Evolutionary conservation across 1,284 basidiomycete species (phyloP), one percentile per base, ranked within the genome.

Genomic region (Cutaneotrichosporon dermatis): DNA sequence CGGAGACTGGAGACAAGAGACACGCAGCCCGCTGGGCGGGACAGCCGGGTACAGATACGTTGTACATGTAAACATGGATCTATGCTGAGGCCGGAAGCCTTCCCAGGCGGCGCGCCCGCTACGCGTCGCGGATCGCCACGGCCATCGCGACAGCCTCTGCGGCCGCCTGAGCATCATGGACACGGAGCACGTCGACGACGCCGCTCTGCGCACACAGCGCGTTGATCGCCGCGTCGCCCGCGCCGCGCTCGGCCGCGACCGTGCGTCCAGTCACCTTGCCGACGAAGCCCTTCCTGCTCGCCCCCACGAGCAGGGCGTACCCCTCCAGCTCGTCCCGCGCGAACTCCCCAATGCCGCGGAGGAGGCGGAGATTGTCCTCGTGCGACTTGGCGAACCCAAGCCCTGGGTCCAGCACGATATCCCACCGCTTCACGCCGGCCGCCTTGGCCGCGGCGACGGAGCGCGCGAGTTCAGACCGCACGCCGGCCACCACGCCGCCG

Each of bases 341-440:
- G 39, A 90, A 72, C 16, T 73, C 69, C 0, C 77, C 68, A 2
- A 87, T 81, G 41, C 83, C 68, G 6, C 85, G 81, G 52, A 96
- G 76, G 4, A 96, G 71, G 59, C 82, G 80, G 33, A 95, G 67
- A 76, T 96, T 95, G 3, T 84, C 90, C 16, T 86, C 81, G 1
- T 87, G 75, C 0, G 86, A 84, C 78, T 99, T 99, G 72, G 94
- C 95, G 74, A 98, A 99, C 6, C 96, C 95, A 54, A 99, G 81
- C 0, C 96, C 95, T 1, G 95, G 92, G 77, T 98, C 96, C 11
- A 90, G 82, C 54, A 98, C 83, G 58, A 98, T 86, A 66, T 92
- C 84, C 95, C 95, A 99, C 37, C 91, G 78, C 56, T 89, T 82
- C 4, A 99, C 79, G 7, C 93, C 92, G 0, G 88, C 87, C 12